Evolutionary conservation across 2,329 filamentous ascomycete species (phyloP).

Genomic region (Paraphoma chrysanthemicola): DNA sequence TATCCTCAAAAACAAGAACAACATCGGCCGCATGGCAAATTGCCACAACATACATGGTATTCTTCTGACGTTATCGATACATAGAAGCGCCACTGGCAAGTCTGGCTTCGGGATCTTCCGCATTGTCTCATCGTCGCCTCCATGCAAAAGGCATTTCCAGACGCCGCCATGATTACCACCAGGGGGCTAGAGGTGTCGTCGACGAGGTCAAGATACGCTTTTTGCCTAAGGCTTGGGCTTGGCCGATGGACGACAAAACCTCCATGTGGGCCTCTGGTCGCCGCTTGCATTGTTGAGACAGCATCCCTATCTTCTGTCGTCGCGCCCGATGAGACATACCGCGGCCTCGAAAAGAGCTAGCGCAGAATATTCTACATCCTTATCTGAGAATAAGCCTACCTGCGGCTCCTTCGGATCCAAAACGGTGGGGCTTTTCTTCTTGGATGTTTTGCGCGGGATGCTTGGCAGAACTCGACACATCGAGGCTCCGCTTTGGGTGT

Average conservation of each 20-base stretch:
- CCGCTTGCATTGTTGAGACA: conserved; percentile 27
- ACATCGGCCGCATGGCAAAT: too few relatives aligned
- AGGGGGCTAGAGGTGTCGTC: conserved; percentile 1
- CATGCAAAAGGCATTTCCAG: neutral
- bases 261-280: conserved; percentile 22
- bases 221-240: conserved; percentile 32
- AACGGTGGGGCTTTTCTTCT: conserved; percentile 30
- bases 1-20: too few relatives aligned
- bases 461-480: conserved; percentile 41
- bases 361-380: conserved; percentile 14
- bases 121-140: neutral
- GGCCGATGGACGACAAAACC: conserved; percentile 26
- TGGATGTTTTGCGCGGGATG: conserved; percentile 37
- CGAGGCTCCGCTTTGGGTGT: conserved; percentile 38
- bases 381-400: conserved; percentile 21
- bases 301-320: conserved; percentile 15
- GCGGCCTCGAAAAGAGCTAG: conserved; percentile 20
- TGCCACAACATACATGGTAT: too few relatives aligned
- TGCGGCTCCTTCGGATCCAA: conserved; percentile 31
- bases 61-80: too few relatives aligned
- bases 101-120: neutral
- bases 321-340: conserved; percentile 17
- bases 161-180: neutral
- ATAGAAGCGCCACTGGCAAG: too few relatives aligned
- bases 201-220: conserved; percentile 26